phyloP scores from a whole-genome alignment of 257 asterid genomes.

The Gentiana macrophylla region DNA sequence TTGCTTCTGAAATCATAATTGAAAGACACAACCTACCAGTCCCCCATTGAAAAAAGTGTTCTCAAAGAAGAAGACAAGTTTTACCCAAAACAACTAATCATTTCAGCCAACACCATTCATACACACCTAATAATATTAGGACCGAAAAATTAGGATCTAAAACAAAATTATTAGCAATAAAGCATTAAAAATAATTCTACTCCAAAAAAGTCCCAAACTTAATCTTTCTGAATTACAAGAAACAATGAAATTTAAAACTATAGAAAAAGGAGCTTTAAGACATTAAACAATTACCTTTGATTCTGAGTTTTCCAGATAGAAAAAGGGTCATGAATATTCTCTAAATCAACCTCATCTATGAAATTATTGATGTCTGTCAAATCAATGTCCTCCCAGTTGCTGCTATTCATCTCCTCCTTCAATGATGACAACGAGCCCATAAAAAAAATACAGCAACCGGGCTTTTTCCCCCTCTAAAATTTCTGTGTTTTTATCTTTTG shows the following conservation, averaged over 20 bases:
- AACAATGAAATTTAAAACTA: not conserved
- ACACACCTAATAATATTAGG: not conserved
- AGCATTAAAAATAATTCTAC: not conserved
- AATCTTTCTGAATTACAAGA: not conserved
- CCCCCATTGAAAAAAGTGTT: not conserved
- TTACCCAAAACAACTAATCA: too few relatives aligned
- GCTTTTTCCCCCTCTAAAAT: not conserved
- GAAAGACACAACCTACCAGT: not conserved
- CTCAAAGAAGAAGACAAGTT: too few relatives aligned
- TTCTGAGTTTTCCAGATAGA: slow-evolving; percentile 11
- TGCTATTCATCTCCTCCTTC: slow-evolving; percentile 2
- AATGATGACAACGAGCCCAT: slow-evolving; percentile 3
- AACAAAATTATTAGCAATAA: not conserved
- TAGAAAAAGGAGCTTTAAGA: not conserved
- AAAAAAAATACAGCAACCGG: slow-evolving; percentile 6
- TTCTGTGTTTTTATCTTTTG: slow-evolving; percentile 1
- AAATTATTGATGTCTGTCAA: slow-evolving; percentile 16
- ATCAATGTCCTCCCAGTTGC: slow-evolving; percentile 15
- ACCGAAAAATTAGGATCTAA: not conserved
- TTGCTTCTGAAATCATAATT: not conserved
- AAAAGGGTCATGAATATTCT: slow-evolving; percentile 6
- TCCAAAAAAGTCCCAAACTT: too few relatives aligned
- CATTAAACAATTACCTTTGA: slow-evolving; percentile 6
- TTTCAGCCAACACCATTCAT: not conserved
- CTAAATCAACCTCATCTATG: slow-evolving; percentile 12